Evolutionary conservation across 2,329 filamentous ascomycete genomes (phyloP).

Genomic region (Cryphonectria carpinicola): DNA sequence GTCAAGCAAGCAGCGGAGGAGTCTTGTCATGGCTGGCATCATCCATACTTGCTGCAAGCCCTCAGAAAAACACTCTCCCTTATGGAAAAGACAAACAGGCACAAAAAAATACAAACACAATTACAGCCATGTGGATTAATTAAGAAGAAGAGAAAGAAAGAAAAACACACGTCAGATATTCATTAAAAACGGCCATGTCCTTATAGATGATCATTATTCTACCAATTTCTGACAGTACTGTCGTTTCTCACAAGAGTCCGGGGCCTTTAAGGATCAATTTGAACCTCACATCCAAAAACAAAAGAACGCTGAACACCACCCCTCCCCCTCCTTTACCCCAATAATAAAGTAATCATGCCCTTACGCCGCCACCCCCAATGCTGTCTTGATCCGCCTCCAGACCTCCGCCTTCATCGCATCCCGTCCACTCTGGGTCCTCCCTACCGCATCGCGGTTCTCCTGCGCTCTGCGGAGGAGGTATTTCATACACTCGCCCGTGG

Average conservation of each 20-base stretch:
- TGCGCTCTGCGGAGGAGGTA: conserved; percentile 75
- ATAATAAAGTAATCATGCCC: neutral
- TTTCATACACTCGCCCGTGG: conserved; percentile 81
- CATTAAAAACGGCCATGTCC: neutral
- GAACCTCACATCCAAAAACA: conserved; percentile 24
- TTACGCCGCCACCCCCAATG: conserved; percentile 44
- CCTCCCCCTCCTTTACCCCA: neutral
- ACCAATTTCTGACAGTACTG: neutral
- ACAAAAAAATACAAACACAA: neutral
- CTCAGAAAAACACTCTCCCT: neutral
- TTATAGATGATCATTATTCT: neutral
- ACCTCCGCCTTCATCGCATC: conserved; percentile 67
- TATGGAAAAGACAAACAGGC: neutral
- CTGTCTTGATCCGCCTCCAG: conserved; percentile 54
- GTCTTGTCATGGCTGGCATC: neutral
- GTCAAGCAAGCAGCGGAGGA: neutral
- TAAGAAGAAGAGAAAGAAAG: neutral
- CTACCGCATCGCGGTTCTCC: conserved; percentile 74
- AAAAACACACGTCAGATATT: neutral
- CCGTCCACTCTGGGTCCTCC: conserved; percentile 63
- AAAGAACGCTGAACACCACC: neutral
- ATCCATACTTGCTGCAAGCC: neutral
- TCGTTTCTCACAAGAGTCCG: neutral
- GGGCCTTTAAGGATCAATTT: neutral
- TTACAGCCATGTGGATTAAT: neutral